A percentile compares a stretch with the other conserved stretches of the same genome.
phyloP scores from a whole-genome alignment of 2,329 filamentous ascomycete species.

The Lachnellula subtilissima region DNA sequence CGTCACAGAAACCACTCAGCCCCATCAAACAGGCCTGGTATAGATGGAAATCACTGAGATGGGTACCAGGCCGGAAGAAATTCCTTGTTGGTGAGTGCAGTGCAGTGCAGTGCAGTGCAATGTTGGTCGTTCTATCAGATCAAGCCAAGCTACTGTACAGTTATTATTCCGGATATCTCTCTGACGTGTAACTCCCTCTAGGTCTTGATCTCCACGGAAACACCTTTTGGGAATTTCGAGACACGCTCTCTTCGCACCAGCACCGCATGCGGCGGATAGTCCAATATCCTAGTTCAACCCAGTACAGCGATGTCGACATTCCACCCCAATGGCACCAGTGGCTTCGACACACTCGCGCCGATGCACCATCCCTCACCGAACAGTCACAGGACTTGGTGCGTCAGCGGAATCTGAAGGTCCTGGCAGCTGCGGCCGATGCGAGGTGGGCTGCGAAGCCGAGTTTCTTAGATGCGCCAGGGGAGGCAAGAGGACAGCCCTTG shows the following conservation, averaged over 20 bases:
- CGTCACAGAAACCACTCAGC: slow-evolving; percentile 13
- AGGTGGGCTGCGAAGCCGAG: slow-evolving; percentile 58
- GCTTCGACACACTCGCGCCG: slow-evolving; percentile 55
- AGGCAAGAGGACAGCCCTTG: slow-evolving; percentile 24
- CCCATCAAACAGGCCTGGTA: slow-evolving; percentile 42
- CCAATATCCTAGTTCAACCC: slow-evolving; percentile 49
- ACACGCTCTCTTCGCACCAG: slow-evolving; percentile 34
- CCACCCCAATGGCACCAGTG: slow-evolving; percentile 64
- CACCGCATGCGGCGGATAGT: slow-evolving; percentile 58
- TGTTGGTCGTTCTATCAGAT: not conserved
- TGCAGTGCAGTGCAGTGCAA: not conserved
- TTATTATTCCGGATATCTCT: not conserved
- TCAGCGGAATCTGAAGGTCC: slow-evolving; percentile 47
- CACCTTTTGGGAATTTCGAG: slow-evolving; percentile 65
- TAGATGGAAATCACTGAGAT: slow-evolving; percentile 55
- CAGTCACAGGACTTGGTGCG: slow-evolving; percentile 50
- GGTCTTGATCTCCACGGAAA: slow-evolving; percentile 62
- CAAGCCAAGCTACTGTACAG: not conserved
- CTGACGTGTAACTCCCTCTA: slow-evolving; percentile 26
- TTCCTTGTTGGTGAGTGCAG: slow-evolving; percentile 56
- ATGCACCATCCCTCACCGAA: slow-evolving; percentile 53
- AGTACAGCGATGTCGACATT: slow-evolving; percentile 51
- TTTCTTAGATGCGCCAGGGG: slow-evolving; percentile 38
- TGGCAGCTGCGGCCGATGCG: slow-evolving; percentile 58
- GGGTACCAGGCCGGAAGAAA: slow-evolving; percentile 57